Percentiles rank a stretch among this genome's conserved stretches.
Evolutionary conservation across 495 filamentous ascomycete genomes (phyloP).

Genomic region (Letharia lupina): DNA sequence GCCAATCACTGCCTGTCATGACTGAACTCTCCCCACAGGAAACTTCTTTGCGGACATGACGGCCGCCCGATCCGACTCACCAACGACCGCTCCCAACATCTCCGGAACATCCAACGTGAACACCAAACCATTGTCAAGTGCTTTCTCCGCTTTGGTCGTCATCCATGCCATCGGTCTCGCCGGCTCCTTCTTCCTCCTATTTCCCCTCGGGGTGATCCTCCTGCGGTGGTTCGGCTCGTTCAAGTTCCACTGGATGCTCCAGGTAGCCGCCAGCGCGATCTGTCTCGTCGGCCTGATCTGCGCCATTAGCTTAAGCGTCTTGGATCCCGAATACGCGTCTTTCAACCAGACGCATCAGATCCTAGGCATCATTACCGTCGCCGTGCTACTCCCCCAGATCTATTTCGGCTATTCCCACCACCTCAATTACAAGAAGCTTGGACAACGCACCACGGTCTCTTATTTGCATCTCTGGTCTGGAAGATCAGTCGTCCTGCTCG

Average conservation of each 20-base stretch:
- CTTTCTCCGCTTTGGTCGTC: background rate
- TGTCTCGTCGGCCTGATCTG: background rate
- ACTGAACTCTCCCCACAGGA: constrained; percentile 1
- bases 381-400: too few relatives aligned
- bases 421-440: too few relatives aligned
- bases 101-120: background rate
- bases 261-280: background rate
- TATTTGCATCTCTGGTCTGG: too few relatives aligned
- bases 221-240: constrained; percentile 12
- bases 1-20: background rate
- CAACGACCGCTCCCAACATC: background rate
- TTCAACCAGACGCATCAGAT: constrained; percentile 8
- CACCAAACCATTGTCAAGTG: background rate
- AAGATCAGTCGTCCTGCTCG: too few relatives aligned
- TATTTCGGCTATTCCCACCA: too few relatives aligned
- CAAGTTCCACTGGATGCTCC: constrained; percentile 10
- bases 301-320: constrained; percentile 5
- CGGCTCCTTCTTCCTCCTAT: constrained; percentile 14
- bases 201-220: constrained; percentile 5
- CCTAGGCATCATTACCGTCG: constrained; percentile 3
- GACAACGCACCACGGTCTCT: too few relatives aligned
- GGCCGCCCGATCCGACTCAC: constrained; percentile 1
- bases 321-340: constrained; percentile 9
- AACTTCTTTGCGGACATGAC: constrained; percentile 11
- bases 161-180: constrained; percentile 9